Conservation (phyloP, 1,139 yeast species). For the Yamadazyma friedrichii region DNA sequence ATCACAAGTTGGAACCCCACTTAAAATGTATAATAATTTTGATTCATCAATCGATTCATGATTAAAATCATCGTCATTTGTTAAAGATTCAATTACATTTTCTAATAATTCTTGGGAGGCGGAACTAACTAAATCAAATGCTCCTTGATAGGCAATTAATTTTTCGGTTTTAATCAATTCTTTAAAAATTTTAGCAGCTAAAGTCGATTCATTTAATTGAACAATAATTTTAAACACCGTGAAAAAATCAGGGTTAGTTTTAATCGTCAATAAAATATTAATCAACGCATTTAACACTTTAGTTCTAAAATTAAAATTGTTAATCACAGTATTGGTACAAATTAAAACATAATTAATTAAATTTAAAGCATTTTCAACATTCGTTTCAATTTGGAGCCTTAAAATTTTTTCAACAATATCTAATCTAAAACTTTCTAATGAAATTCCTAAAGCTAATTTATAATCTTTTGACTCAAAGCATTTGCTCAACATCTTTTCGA, state of each 20-base stretch:
- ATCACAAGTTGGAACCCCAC: conserved; percentile 95
- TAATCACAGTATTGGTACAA: conserved; percentile 65
- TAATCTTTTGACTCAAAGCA: conserved; percentile 72
- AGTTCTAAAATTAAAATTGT: conserved; percentile 62
- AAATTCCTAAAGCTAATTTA: conserved; percentile 85
- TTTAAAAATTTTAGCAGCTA: conserved; percentile 69
- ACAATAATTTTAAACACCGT: conserved; percentile 84
- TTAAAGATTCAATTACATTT: conserved; percentile 49
- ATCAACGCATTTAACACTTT: conserved; percentile 65
- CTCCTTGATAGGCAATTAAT: conserved; percentile 84
- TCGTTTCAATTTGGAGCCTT: conserved; percentile 37
- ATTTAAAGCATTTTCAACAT: conserved; percentile 46
- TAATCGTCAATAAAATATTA: conserved; percentile 53
- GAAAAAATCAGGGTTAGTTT: conserved; percentile 72
- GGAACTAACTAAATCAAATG: conserved; percentile 88
- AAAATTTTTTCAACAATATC: conserved; percentile 75
- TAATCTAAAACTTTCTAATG: conserved; percentile 83
- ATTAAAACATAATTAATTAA: conserved; percentile 75
- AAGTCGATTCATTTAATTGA: conserved; percentile 72
- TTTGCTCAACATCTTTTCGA: conserved; percentile 82
- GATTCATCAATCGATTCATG: conserved; percentile 27
- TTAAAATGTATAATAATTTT: conserved; percentile 66
- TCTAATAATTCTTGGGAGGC: conserved; percentile 91
- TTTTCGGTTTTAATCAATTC: conserved; percentile 48
- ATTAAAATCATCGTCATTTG: conserved; percentile 39